Evolutionary conservation across 257 asterid genomes (phyloP).

Genomic region (Scutellaria galericulata): DNA sequence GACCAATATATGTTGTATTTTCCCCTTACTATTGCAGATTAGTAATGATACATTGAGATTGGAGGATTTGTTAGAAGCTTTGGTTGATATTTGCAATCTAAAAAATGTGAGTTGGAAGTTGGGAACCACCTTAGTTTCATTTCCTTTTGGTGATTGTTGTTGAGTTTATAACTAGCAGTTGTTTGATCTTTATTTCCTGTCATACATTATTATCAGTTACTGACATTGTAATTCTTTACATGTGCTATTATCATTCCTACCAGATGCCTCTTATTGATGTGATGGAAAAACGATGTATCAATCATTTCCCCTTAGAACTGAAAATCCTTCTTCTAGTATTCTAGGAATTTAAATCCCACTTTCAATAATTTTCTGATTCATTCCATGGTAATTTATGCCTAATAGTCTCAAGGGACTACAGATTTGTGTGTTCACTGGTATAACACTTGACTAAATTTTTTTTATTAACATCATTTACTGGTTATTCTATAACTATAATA

Average conservation of each 20-base stretch:
- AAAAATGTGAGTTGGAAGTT: conserved; percentile 60
- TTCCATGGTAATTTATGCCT: conserved; percentile 19
- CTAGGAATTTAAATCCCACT: neutral
- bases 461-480: conserved; percentile 4
- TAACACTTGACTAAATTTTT: neutral
- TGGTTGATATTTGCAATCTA: conserved; percentile 72
- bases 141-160: conserved; percentile 25
- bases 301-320: neutral
- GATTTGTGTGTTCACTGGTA: conserved; percentile 6
- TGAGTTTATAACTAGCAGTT: conserved; percentile 20
- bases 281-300: neutral
- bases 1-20: conserved; percentile 21
- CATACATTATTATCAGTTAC: conserved; percentile 11
- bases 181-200: conserved; percentile 24
- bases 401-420: neutral
- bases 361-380: neutral
- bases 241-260: conserved; percentile 11
- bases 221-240: conserved; percentile 22
- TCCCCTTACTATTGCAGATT: conserved; percentile 57
- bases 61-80: conserved; percentile 71
- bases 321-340: conserved; percentile 10
- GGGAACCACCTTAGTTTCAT: conserved; percentile 11
- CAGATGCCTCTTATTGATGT: conserved; percentile 3
- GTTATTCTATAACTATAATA: neutral
- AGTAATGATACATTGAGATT: conserved; percentile 56